Conservation (phyloP, 768 basidiomycete genomes). For the Naematelia encephala region DNA sequence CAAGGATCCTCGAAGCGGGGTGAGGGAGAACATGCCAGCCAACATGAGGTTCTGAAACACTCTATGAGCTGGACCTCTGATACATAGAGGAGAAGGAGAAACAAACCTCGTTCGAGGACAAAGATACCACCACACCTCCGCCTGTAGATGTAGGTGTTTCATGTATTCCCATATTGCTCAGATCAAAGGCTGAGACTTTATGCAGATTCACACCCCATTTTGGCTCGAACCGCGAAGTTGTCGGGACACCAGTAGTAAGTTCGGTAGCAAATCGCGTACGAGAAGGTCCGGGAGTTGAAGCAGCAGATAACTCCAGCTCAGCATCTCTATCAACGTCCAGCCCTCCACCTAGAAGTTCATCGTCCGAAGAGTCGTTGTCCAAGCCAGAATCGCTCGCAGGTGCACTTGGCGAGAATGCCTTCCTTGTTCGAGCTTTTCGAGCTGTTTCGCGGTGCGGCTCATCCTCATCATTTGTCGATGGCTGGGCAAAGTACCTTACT, state of each 20-base stretch:
- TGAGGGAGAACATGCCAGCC: constrained; percentile 64
- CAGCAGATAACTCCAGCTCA: background rate
- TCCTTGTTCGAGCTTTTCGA: background rate
- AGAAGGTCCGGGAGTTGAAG: background rate
- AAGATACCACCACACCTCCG: background rate
- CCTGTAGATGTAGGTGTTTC: background rate
- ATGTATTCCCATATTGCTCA: background rate
- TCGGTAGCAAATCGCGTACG: background rate
- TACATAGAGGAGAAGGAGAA: background rate
- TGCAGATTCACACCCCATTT: background rate
- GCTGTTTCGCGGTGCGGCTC: background rate
- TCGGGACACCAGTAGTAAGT: background rate
- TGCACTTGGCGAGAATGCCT: constrained; percentile 9
- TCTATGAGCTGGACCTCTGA: background rate
- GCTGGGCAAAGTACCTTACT: background rate
- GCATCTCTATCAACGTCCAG: background rate
- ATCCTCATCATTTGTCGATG: too few relatives aligned
- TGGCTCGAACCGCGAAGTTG: background rate
- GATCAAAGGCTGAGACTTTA: background rate
- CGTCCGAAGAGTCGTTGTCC: constrained; percentile 1
- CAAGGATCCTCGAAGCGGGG: constrained; percentile 64
- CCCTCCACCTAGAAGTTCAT: background rate
- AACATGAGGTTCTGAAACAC: constrained; percentile 58
- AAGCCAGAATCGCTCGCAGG: constrained; percentile 1
- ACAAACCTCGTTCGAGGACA: background rate